phyloP scores from a whole-genome alignment of 768 basidiomycete genomes.

The Bullera alba region DNA sequence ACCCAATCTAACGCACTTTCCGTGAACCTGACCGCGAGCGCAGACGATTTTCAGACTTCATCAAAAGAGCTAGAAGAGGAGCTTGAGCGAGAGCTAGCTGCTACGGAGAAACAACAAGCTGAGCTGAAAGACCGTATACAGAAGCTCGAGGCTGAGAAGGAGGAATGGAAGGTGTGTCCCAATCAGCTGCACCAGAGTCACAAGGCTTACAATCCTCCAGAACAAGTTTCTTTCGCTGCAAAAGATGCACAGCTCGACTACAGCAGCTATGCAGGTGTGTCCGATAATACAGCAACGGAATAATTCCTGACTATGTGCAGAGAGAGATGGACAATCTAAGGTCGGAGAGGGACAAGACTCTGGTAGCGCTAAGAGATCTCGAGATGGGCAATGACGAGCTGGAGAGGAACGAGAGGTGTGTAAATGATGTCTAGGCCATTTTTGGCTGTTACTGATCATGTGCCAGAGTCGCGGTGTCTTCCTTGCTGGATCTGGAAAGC shows the following conservation, averaged over 20 bases:
- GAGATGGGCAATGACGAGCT: conserved; percentile 65
- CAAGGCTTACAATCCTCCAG: conserved; percentile 19
- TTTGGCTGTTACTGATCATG: conserved; percentile 54
- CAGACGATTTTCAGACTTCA: conserved; percentile 43
- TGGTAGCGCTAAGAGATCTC: conserved; percentile 40
- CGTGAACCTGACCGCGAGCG: background rate
- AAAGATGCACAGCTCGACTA: conserved; percentile 70
- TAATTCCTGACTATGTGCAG: conserved; percentile 59
- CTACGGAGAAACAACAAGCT: conserved; percentile 34
- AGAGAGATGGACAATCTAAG: conserved; percentile 81
- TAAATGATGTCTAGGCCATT: background rate
- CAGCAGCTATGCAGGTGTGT: conserved; percentile 86
- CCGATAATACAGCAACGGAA: conserved; percentile 52
- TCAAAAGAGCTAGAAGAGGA: conserved; percentile 46
- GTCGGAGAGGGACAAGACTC: conserved; percentile 43
- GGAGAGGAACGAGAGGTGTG: conserved; percentile 77
- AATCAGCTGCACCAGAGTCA: background rate
- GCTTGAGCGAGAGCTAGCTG: conserved; percentile 40
- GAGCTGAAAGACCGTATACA: conserved; percentile 35
- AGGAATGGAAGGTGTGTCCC: conserved; percentile 38
- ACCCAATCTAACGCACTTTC: background rate
- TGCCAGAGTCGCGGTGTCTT: conserved; percentile 45
- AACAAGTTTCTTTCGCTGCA: conserved; percentile 45
- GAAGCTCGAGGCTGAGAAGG: conserved; percentile 35
- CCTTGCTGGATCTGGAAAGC: conserved; percentile 57